A percentile compares a stretch with the other conserved stretches of the same genome.
These are phyloP conservation scores for Pugionium dolabratum DNA, from an alignment of 345 rosid species.

Conservation along the genomic window DNA sequence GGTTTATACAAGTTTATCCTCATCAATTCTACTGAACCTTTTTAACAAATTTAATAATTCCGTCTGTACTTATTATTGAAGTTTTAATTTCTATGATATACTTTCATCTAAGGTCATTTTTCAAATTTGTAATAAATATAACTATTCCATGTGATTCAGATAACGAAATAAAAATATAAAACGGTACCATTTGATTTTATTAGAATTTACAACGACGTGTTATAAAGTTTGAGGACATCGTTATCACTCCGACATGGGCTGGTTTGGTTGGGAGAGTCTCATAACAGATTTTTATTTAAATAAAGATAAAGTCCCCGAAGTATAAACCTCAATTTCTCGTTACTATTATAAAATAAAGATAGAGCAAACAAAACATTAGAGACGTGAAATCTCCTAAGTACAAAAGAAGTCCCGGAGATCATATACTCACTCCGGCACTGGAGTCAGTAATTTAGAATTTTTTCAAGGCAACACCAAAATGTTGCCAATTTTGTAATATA, in stretches of 20 bases:
- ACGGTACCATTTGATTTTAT: constrained; percentile 7
- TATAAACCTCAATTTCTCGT: too few relatives aligned
- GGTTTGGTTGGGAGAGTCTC: not conserved
- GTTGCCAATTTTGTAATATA: constrained; percentile 12
- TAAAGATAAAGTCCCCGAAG: too few relatives aligned
- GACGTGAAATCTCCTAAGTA: constrained; percentile 32
- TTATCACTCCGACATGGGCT: constrained; percentile 16
- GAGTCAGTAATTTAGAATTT: not conserved
- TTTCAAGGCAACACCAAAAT: constrained; percentile 13
- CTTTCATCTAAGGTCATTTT: constrained; percentile 10
- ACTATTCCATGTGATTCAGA: constrained; percentile 16
- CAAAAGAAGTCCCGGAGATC: constrained; percentile 36
- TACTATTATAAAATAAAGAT: constrained; percentile 2
- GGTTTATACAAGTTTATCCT: too few relatives aligned
- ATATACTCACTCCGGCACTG: constrained; percentile 25
- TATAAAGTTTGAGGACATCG: constrained; percentile 13
- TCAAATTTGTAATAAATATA: not conserved
- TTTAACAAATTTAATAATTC: too few relatives aligned
- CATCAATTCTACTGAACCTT: too few relatives aligned
- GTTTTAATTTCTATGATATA: not conserved
- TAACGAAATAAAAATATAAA: not conserved
- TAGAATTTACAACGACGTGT: constrained; percentile 1
- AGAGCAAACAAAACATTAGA: not conserved
- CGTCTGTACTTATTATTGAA: too few relatives aligned
- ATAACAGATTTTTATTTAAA: too few relatives aligned